Conservation (phyloP, 495 filamentous ascomycete genomes). For the Neurospora sp. region DNA sequence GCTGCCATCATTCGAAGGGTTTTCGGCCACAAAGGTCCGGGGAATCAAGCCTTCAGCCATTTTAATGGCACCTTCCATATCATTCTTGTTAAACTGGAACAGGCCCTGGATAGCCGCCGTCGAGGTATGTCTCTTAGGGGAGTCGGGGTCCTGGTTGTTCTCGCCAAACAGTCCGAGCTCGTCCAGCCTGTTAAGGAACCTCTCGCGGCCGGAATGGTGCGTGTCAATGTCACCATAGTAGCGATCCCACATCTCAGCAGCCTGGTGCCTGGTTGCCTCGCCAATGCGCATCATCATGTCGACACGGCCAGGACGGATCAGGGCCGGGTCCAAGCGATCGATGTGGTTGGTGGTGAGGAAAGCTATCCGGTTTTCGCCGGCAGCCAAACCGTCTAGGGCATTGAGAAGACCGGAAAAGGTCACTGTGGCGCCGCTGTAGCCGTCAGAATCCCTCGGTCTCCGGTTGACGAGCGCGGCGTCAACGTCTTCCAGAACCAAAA, state of each 20-base stretch:
- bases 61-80: slow-evolving; percentile 76
- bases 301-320: slow-evolving; percentile 84
- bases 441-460: slow-evolving; percentile 67
- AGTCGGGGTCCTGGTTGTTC: slow-evolving; percentile 23
- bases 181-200: slow-evolving; percentile 40
- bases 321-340: slow-evolving; percentile 75
- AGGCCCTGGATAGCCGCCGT: slow-evolving; percentile 86
- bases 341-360: slow-evolving; percentile 95
- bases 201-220: slow-evolving; percentile 45
- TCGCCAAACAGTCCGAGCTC: slow-evolving; percentile 39
- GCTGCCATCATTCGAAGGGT: slow-evolving; percentile 9
- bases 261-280: slow-evolving; percentile 77
- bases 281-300: slow-evolving; percentile 90
- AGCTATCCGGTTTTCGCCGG: slow-evolving; percentile 83
- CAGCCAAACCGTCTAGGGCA: slow-evolving; percentile 89
- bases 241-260: slow-evolving; percentile 80
- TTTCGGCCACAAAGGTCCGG: slow-evolving; percentile 37
- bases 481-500: slow-evolving; percentile 86
- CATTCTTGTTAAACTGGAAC: slow-evolving; percentile 87
- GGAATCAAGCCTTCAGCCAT: slow-evolving; percentile 63
- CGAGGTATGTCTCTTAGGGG: slow-evolving; percentile 51
- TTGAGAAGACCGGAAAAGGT: slow-evolving; percentile 94
- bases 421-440: slow-evolving; percentile 82
- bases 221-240: slow-evolving; percentile 81
- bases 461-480: slow-evolving; percentile 86